These are phyloP conservation scores for Aquilaria yunnanensis DNA, from an alignment of 345 rosid genomes.

Conservation along the genomic window DNA sequence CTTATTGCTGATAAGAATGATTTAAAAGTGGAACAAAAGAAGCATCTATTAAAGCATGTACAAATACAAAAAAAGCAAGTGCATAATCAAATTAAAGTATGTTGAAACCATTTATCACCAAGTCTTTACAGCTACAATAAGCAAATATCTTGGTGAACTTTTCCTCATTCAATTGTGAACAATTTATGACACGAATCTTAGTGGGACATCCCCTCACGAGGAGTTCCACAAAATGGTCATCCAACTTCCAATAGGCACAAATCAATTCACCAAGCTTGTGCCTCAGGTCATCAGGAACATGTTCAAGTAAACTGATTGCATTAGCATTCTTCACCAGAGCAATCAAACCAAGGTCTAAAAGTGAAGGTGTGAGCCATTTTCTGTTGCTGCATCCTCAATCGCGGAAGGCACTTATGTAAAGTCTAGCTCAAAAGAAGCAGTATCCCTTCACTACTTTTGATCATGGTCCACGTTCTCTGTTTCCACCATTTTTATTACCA, in stretches of 20 bases:
- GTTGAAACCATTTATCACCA: slow-evolving; percentile 23
- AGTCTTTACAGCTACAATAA: slow-evolving; percentile 20
- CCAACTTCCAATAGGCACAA: slow-evolving; percentile 20
- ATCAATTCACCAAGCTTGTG: slow-evolving; percentile 22
- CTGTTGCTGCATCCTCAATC: not conserved
- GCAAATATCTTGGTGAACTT: slow-evolving; percentile 30
- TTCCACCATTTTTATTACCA: slow-evolving; percentile 25
- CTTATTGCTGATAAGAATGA: too few relatives aligned
- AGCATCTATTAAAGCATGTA: not conserved
- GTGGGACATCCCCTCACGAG: slow-evolving; percentile 31
- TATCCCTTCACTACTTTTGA: not conserved
- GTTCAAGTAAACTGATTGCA: slow-evolving; percentile 26
- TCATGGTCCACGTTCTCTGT: slow-evolving; percentile 11
- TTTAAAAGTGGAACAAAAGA: too few relatives aligned
- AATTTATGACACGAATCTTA: slow-evolving; percentile 26
- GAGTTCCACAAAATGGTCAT: slow-evolving; percentile 28
- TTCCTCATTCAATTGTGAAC: slow-evolving; percentile 20
- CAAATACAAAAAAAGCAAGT: not conserved
- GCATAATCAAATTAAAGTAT: not conserved
- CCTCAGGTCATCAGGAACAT: slow-evolving; percentile 37
- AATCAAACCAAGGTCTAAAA: slow-evolving; percentile 26
- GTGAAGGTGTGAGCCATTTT: slow-evolving; percentile 17
- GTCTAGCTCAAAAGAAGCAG: not conserved
- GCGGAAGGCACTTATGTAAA: slow-evolving; percentile 20
- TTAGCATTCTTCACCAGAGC: slow-evolving; percentile 31